A percentile compares a stretch with the other conserved stretches of the same genome.
These are phyloP conservation scores for Thalassiosira exigua DNA, from an alignment of 352 stramenopile genomes.

Conservation along the genomic window DNA sequence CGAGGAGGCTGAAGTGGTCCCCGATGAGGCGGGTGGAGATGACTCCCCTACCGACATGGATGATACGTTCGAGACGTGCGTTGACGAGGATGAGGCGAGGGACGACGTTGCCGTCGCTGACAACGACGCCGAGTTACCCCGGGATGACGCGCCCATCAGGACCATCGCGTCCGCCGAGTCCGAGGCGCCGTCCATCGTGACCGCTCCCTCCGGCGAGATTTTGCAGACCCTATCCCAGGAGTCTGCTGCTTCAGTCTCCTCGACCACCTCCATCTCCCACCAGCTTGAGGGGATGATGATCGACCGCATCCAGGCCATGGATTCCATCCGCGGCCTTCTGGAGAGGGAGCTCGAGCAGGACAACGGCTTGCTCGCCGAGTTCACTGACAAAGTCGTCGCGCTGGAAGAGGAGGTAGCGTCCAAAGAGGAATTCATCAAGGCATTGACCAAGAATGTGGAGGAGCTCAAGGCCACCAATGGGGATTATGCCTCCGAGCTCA, in stretches of 20 bases:
- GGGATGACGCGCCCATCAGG: neutral
- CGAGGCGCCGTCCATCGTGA: neutral
- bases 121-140: neutral
- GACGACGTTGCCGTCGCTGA: neutral
- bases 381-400: slow-evolving; percentile 33
- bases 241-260: neutral
- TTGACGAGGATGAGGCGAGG: neutral
- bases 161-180: neutral
- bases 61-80: neutral
- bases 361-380: slow-evolving; percentile 37
- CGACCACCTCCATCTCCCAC: neutral
- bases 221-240: too few relatives aligned
- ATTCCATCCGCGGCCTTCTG: slow-evolving; percentile 42
- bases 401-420: slow-evolving; percentile 17
- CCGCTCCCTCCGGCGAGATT: too few relatives aligned
- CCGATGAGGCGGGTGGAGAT: neutral
- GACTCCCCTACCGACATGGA: neutral
- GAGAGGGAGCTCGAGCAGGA: slow-evolving; percentile 37
- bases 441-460: slow-evolving; percentile 7
- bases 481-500: slow-evolving; percentile 21
- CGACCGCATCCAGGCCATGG: slow-evolving; percentile 41
- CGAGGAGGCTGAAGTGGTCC: neutral
- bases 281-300: slow-evolving; percentile 19
- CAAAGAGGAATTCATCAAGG: slow-evolving; percentile 40
- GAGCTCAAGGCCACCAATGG: slow-evolving; percentile 35